Conservation (phyloP, 371 early-diverging fungal species). For the Synchytrium microbalum region DNA sequence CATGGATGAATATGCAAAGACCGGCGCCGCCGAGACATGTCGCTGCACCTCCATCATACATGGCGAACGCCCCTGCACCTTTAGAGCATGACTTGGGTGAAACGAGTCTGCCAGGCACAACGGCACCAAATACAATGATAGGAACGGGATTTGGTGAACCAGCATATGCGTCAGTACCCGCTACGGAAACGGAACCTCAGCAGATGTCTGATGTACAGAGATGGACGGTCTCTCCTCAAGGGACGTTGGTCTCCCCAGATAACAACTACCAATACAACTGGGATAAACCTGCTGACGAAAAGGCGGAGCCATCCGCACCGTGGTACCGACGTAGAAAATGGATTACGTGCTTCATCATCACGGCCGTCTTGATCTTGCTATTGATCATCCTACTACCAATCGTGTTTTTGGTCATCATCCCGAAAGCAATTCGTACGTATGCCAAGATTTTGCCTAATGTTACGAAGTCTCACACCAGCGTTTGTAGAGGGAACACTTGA, state of each 20-base stretch:
- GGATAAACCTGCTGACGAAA: neutral
- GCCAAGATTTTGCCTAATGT: neutral
- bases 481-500: neutral
- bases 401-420: neutral
- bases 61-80: no score
- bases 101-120: no score
- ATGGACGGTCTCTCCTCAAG: neutral
- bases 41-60: no score
- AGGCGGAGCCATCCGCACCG: neutral
- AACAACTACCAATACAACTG: neutral
- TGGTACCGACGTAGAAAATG: neutral
- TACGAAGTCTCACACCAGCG: neutral
- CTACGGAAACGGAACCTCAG: no score
- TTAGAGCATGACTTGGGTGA: no score
- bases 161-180: no score
- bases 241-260: neutral
- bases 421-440: neutral
- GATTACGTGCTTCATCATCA: neutral
- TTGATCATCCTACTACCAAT: neutral
- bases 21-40: no score
- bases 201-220: neutral
- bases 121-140: no score
- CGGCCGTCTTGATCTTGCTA: neutral
- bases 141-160: no score
- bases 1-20: no score